A percentile compares a stretch with the other conserved stretches of the same genome.
These are phyloP conservation scores for Saccharomycopsis sp. DNA, from an alignment of 805 yeast genomes.

Conservation along the genomic window DNA sequence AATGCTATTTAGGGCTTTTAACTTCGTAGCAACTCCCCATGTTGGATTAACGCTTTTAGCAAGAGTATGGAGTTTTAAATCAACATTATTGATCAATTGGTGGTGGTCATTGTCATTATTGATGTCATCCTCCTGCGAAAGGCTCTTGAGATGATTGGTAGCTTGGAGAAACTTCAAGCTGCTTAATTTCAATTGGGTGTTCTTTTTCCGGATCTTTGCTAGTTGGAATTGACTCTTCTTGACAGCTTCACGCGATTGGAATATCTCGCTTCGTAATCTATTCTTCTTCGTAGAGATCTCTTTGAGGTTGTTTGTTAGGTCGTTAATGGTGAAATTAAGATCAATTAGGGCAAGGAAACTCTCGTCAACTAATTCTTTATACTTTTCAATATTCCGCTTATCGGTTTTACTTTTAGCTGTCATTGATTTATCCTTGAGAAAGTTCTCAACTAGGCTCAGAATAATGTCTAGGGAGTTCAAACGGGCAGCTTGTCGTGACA, in stretches of 20 bases:
- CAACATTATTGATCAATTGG: background rate
- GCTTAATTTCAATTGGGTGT: constrained; percentile 2
- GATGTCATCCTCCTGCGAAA: background rate
- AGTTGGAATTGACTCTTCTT: constrained; percentile 5
- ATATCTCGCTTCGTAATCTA: background rate
- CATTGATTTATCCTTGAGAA: background rate
- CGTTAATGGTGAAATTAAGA: constrained; percentile 8
- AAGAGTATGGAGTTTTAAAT: constrained; percentile 1
- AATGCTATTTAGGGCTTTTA: constrained; percentile 6
- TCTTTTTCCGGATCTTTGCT: constrained; percentile 5
- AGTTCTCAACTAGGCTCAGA: background rate
- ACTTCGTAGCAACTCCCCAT: constrained; percentile 9
- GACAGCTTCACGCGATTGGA: constrained; percentile 2
- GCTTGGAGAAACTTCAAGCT: background rate
- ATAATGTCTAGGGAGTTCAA: background rate
- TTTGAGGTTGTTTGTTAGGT: constrained; percentile 1
- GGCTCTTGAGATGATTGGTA: background rate
- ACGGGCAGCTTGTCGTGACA: background rate
- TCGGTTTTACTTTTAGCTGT: background rate
- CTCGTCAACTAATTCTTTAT: constrained; percentile 5
- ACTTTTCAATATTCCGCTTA: constrained; percentile 7
- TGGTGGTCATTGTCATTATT: background rate
- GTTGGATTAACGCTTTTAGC: constrained; percentile 7
- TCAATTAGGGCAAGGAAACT: constrained; percentile 11
- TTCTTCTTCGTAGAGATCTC: background rate